Evolutionary conservation across 2,329 filamentous ascomycete species (phyloP).

Genomic region (Colletotrichum cereale): DNA sequence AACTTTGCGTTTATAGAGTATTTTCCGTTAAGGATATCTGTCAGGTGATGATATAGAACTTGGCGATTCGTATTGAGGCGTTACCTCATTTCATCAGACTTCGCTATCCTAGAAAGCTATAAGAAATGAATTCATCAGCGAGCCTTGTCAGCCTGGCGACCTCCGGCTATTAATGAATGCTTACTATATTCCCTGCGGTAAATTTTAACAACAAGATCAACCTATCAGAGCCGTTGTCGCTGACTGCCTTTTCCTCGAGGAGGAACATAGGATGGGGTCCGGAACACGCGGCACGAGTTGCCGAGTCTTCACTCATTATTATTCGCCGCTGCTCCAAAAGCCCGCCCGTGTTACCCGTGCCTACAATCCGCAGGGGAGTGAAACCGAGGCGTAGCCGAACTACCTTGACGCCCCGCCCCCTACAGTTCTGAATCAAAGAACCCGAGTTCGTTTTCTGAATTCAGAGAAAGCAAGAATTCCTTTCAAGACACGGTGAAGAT

Average conservation of each 20-base stretch:
- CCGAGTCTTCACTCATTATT: slow-evolving; percentile 10
- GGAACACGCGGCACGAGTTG: slow-evolving; percentile 9
- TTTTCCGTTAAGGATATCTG: not conserved
- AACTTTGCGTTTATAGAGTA: not conserved
- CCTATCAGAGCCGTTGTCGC: slow-evolving; percentile 46
- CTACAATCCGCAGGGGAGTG: not conserved
- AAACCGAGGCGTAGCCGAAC: not conserved
- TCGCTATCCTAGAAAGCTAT: slow-evolving; percentile 5
- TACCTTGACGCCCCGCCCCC: not conserved
- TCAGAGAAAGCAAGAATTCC: too few species aligned
- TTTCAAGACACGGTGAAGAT: not conserved
- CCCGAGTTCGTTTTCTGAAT: not conserved
- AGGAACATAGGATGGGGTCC: slow-evolving; percentile 51
- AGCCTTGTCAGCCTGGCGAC: slow-evolving; percentile 40
- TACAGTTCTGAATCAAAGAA: not conserved
- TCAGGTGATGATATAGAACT: slow-evolving; percentile 8
- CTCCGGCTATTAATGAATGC: slow-evolving; percentile 48
- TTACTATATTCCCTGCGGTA: slow-evolving; percentile 52
- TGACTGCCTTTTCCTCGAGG: slow-evolving; percentile 49
- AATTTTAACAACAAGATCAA: slow-evolving; percentile 53
- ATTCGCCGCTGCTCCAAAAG: slow-evolving; percentile 12
- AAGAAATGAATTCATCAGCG: not conserved
- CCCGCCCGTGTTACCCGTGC: slow-evolving; percentile 9
- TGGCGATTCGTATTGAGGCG: slow-evolving; percentile 14
- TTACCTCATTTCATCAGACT: slow-evolving; percentile 18